Evolutionary conservation across 1,284 basidiomycete species (phyloP), one percentile per base, ranked within the genome.

Genomic region (Apiotrichum laibachii): DNA sequence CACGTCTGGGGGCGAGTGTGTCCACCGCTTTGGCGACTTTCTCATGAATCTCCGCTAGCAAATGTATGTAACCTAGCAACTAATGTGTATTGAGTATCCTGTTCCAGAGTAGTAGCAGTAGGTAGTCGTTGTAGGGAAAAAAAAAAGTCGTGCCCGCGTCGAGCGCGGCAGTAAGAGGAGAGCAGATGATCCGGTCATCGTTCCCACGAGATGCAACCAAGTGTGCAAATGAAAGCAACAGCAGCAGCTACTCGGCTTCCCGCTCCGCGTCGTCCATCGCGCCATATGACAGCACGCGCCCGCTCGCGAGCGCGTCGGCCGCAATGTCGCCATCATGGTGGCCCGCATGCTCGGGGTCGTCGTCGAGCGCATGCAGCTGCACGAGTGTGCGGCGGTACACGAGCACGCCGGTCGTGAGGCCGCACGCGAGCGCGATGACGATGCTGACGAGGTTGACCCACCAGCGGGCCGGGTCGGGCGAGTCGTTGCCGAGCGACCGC

Each of bases 361-460:
- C 22, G 21, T 50, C 37, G 34, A 49, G 31, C 54, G 72, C 69
- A 16, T 70, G 67, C 73, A 79, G 76, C 58, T 77, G 73, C 53
- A 63, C 61, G 19, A 77, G 55, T 0, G 76, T 77, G 3, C 73
- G 65, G n/a, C 68, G 62, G 61, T 79, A 77, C 63, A 79, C 77
- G 54, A 70, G 66, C 16, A 67, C 61, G 4, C 76, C 76, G 1
- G 76, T 76, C 2, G 52, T 57, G 26, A 71, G 44, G 26, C 72
- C 75, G 51, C 77, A 66, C 9, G 50, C 58, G 12, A 68, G 31
- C 0, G 70, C 67, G 12, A 75, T 39, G 13, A 50, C 60, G 43
- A 79, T 79, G 12, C 69, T 71, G 1, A 60, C 56, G 43, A 77
- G 42, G 62, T 79, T 79, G 56, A 79, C 62, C 74, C 75, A 77